Evolutionary conservation across 2,329 filamentous ascomycete genomes (phyloP), one percentile per base, ranked within the genome.

Genomic region (Penicillium sclerotiorum): DNA sequence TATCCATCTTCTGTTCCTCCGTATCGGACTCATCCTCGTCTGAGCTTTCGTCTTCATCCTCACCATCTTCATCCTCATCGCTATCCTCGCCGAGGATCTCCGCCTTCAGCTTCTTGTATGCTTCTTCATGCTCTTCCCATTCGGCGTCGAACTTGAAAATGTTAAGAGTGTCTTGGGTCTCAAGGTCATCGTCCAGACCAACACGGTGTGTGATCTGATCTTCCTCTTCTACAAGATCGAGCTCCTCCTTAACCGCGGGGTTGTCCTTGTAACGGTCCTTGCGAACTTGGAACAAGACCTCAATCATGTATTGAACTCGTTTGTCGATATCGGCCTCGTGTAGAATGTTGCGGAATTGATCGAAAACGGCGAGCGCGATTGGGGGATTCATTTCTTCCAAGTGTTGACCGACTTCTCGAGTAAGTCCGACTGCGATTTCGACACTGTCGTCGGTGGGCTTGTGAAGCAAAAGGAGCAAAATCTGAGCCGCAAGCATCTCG

Each of bases 261-360:
- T 97, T 91, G 64, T 97, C 91, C 76, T 96, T 96, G 79, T 95
- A 99, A 63, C 88, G 88, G 73, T 97, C 93, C 73, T 96, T 96
- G 56, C 94, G 84, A 48, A 96, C 88, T 74, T 99, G 92, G 70
- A 99, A 99, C 36, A 99, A 76, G 5, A 97, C 94, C 71, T 99
- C 94, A 49, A 99, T 93, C 89, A 96, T 96, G 73, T 97, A 99
- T 74, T 99, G 94, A n/a, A 93, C 92, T 57, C 94, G 83, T 79
- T 96, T 96, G 68, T 97, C 93, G 69, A 99, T 96, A 66, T 94
- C 92, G 37, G 91, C 91, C 71, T 99, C 94, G 75, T 99, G 93
- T 8, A 99, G 77, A 56, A 97, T 96, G 62, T 88, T 93, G 61
- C 94, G 80, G 77, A 99, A 95, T 70, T 96, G 92, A 65, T 99